Conservation (phyloP, 306 rosid species). For the cucumber (Cucumis sativus) region Cucumber_9930_V3 NC_026660.2:21377501-21378000, state of each 20-base stretch:
- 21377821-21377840: neutral
- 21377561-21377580: neutral
- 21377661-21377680: neutral
- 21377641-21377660: neutral
- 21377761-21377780: neutral
- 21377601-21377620: neutral
- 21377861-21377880: no score
- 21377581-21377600: neutral
- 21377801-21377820: neutral
- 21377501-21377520: neutral
- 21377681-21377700: neutral
- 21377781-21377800: neutral
- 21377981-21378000: neutral
- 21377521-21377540: neutral
- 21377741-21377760: neutral
- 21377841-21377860: neutral
- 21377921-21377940: no score
- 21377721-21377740: neutral
- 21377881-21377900: neutral
- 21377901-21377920: neutral
- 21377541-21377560: neutral
- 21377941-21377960: neutral
- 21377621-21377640: neutral
- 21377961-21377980: neutral
- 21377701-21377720: neutral